Evolutionary conservation across 306 rosid species (phyloP), one percentile per base, ranked within the genome.

Genomic region (Senna tora): DNA sequence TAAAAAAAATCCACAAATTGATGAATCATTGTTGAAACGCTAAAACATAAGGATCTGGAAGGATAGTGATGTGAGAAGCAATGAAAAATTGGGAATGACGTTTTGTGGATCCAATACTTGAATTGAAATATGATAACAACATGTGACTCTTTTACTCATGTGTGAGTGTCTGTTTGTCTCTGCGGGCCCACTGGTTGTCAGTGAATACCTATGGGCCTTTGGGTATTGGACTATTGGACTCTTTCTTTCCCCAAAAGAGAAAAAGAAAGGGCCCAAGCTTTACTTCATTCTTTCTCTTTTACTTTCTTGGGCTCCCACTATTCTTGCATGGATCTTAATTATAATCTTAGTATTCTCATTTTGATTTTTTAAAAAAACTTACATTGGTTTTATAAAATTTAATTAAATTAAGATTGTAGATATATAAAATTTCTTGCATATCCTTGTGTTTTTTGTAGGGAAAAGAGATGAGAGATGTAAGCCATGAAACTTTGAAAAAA

Each of bases 61-160:
- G 41, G 62, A 61, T 51, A 15, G 47, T 49, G 72, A 73, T 46
- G 41, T 20, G 55, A 6, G 71, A 30, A 22, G 67, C 50, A 53
- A 8, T 13, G 19, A 66, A 43, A 21, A 75, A 20, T 25, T 16
- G 4, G 58, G 12, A 46, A 65, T 65, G 41, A 7, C 14, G 3
- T 61, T 60, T 60, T 19, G 69, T 58, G 71, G 46, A 68, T 49
- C 34, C 42, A 59, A 67, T 49, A 45, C 38, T 25, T 25, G 30
- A 1, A 25, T 1, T 25, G 38, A 52, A n/a, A n/a, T n/a, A n/a
- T n/a, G 39, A 33, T 16, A n/a, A 22, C 66, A 60, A 52, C 51
- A 21, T 69, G 51, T 53, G n/a, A 21, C 32, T 39, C 51, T 52
- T 21, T 36, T 13, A n/a, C 52, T 8, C 38, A 21, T 15, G 51